A percentile compares a stretch with the other conserved stretches of the same genome.
phyloP scores from a whole-genome alignment of 257 asterid species.

The Echium plantagineum region DNA sequence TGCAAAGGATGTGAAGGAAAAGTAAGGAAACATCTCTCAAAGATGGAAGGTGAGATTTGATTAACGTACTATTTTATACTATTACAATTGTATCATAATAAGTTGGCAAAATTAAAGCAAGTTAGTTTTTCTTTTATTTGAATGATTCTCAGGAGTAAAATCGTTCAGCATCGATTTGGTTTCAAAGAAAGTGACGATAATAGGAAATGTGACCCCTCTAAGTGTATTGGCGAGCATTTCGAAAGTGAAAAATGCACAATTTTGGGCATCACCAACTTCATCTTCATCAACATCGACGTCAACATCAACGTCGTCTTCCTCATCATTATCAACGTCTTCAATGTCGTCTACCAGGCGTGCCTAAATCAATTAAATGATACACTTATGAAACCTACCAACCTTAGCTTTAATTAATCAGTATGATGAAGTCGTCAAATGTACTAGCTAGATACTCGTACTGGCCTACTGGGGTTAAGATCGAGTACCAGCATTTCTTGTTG shows the following conservation, averaged over 20 bases:
- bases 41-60: slow-evolving; percentile 91
- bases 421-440: too few species aligned
- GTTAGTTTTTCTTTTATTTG: too few species aligned
- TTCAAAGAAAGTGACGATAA: slow-evolving; percentile 61
- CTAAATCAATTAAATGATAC: slow-evolving; percentile 7
- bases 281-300: too few species aligned
- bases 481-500: not conserved
- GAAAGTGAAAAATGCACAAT: slow-evolving; percentile 66
- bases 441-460: not conserved
- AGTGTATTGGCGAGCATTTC: slow-evolving; percentile 69
- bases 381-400: too few species aligned
- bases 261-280: slow-evolving; percentile 53
- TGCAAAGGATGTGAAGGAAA: slow-evolving; percentile 96
- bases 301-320: slow-evolving; percentile 19
- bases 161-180: slow-evolving; percentile 67
- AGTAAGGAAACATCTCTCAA: slow-evolving; percentile 69
- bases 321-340: slow-evolving; percentile 1
- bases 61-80: too few species aligned
- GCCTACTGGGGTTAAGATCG: too few species aligned
- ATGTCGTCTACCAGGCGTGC: slow-evolving; percentile 7
- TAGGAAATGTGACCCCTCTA: slow-evolving; percentile 59
- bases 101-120: too few species aligned
- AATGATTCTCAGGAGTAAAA: slow-evolving; percentile 54
- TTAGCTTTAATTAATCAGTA: too few species aligned
- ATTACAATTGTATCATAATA: too few species aligned